Conservation (phyloP, 2,329 filamentous ascomycete genomes). For the Leptographium wingfieldii region DNA sequence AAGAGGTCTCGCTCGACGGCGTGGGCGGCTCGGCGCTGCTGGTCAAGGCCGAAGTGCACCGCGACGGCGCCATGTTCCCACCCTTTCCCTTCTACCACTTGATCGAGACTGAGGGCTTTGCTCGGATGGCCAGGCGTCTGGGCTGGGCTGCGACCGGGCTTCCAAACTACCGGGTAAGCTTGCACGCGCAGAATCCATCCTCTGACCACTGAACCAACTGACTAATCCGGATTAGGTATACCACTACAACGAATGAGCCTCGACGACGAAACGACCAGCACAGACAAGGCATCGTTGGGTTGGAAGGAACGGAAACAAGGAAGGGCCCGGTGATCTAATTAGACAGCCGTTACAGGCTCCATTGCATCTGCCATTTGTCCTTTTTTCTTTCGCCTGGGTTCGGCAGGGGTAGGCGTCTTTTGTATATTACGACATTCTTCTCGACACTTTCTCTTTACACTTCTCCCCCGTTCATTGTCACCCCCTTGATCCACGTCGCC, state of each 20-base stretch:
- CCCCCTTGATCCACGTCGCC: background rate
- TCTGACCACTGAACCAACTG: background rate
- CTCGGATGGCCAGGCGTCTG: slow-evolving; percentile 85
- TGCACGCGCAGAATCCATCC: background rate
- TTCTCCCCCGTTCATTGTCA: background rate
- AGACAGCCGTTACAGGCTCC: background rate
- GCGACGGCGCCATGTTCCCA: slow-evolving; percentile 97
- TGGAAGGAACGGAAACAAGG: background rate
- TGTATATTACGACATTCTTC: slow-evolving; percentile 8
- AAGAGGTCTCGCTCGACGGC: slow-evolving; percentile 70
- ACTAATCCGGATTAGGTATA: slow-evolving; percentile 48
- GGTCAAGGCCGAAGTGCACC: slow-evolving; percentile 92
- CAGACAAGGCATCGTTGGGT: background rate
- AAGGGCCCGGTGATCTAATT: background rate
- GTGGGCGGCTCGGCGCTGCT: slow-evolving; percentile 86
- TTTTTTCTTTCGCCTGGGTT: slow-evolving; percentile 5
- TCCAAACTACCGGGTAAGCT: slow-evolving; percentile 84
- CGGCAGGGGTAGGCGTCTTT: slow-evolving; percentile 6
- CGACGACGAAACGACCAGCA: background rate
- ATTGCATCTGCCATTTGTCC: background rate
- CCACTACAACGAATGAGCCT: slow-evolving; percentile 67
- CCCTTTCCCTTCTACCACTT: slow-evolving; percentile 93
- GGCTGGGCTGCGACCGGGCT: slow-evolving; percentile 80
- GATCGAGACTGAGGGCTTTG: slow-evolving; percentile 96
- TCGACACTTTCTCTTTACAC: background rate